These are phyloP conservation scores for Aureobasidium melanogenum DNA, from an alignment of 2,329 filamentous ascomycete genomes.

Conservation along the genomic window DNA sequence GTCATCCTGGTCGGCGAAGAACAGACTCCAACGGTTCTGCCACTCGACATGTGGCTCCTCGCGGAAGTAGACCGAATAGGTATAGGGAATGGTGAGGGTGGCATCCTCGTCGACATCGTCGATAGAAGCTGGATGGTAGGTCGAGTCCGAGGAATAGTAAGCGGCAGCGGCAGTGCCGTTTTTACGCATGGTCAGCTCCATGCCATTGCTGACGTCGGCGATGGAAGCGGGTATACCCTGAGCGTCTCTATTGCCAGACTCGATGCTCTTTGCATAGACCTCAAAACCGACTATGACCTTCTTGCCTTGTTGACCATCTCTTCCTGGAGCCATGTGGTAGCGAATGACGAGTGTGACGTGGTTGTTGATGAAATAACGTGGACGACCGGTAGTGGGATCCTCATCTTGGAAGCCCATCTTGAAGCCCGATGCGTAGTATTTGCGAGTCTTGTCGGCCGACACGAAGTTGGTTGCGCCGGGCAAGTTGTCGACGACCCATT, in stretches of 20 bases:
- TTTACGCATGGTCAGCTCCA: conserved; percentile 60
- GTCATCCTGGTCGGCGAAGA: conserved; percentile 81
- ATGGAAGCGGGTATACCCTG: conserved; percentile 61
- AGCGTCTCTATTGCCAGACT: conserved; percentile 49
- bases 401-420: conserved; percentile 73
- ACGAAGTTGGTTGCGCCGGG: conserved; percentile 84
- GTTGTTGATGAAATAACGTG: conserved; percentile 72
- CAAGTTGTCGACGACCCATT: conserved; percentile 90
- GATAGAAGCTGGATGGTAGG: conserved; percentile 49
- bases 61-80: conserved; percentile 84
- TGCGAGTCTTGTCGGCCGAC: conserved; percentile 71
- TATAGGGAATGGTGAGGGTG: conserved; percentile 68
- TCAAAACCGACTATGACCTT: conserved; percentile 85
- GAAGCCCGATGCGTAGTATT: conserved; percentile 86
- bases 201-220: conserved; percentile 51
- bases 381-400: conserved; percentile 49
- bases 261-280: conserved; percentile 79
- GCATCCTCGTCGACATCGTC: conserved; percentile 53
- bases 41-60: conserved; percentile 75
- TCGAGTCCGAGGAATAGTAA: conserved; percentile 47
- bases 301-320: conserved; percentile 58
- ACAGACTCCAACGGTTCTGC: conserved; percentile 78
- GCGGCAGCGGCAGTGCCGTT: conserved; percentile 48
- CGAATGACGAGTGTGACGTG: conserved; percentile 79
- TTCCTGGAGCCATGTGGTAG: conserved; percentile 62